Percentiles rank a stretch among this genome's conserved stretches.
Evolutionary conservation across 2,329 filamentous ascomycete genomes (phyloP).

Genomic region (Aspergillus neotritici): DNA sequence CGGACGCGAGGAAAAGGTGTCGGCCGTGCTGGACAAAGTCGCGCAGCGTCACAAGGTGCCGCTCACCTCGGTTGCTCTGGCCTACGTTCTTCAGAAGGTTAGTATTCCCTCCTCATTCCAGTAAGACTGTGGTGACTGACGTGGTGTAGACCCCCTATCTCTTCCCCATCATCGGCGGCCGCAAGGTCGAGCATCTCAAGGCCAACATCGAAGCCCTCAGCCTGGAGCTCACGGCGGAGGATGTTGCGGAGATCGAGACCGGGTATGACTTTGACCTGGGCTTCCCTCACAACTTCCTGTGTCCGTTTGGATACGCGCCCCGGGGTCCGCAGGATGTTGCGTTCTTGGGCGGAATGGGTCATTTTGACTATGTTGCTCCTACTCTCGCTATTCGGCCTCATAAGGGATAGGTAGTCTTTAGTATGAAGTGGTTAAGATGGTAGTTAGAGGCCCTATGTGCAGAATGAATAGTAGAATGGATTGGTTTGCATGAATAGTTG

Average conservation of each 20-base stretch:
- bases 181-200: constrained; percentile 47
- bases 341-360: background rate
- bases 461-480: no score
- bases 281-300: constrained; percentile 40
- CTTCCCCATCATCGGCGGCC: constrained; percentile 49
- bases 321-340: constrained; percentile 1
- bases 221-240: constrained; percentile 46
- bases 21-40: constrained; percentile 9
- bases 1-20: constrained; percentile 4
- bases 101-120: background rate
- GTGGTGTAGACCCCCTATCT: constrained; percentile 43
- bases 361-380: constrained; percentile 4
- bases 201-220: constrained; percentile 51
- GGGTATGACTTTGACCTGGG: constrained; percentile 50
- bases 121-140: no score
- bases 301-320: background rate
- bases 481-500: no score
- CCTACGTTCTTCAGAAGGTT: constrained; percentile 45
- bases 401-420: background rate
- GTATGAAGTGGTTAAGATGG: no score
- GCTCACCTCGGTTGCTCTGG: constrained; percentile 36
- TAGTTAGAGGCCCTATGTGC: no score
- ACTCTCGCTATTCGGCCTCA: background rate
- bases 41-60: constrained; percentile 1
- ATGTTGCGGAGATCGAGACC: constrained; percentile 51